Evolutionary conservation across 1,139 yeast genomes (phyloP).

Genomic region (Yamadazyma dushanensis): DNA sequence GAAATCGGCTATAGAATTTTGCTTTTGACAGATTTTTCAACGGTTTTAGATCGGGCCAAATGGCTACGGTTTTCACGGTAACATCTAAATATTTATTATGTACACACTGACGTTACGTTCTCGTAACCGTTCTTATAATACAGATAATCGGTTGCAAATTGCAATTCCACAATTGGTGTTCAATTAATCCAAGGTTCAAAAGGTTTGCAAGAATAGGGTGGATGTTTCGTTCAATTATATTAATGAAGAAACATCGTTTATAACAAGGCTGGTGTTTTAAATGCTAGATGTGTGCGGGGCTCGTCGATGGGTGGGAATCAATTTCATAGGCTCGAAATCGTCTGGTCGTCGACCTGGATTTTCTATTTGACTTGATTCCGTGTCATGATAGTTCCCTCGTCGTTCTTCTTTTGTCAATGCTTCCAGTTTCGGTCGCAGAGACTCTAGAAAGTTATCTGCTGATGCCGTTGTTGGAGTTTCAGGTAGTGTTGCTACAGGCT

Average conservation of each 20-base stretch:
- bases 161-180: no score
- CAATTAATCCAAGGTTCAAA: constrained; percentile 2
- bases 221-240: constrained; percentile 1
- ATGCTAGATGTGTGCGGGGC: background rate
- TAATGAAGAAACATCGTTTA: constrained; percentile 1
- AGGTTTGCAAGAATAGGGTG: background rate
- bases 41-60: background rate
- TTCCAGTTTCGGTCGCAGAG: no score
- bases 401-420: no score
- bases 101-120: background rate
- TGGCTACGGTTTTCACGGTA: background rate
- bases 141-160: constrained; percentile 1
- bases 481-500: no score
- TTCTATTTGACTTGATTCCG: background rate
- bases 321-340: constrained; percentile 3
- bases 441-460: no score
- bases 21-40: constrained; percentile 1
- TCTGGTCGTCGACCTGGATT: constrained; percentile 1
- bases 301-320: constrained; percentile 8
- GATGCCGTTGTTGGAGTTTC: no score
- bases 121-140: constrained; percentile 1
- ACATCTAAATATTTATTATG: background rate
- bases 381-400: no score
- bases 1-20: constrained; percentile 1
- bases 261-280: constrained; percentile 1